phyloP scores from a whole-genome alignment of 2,329 filamentous ascomycete genomes.

The Aspergillus alliaceus region DNA sequence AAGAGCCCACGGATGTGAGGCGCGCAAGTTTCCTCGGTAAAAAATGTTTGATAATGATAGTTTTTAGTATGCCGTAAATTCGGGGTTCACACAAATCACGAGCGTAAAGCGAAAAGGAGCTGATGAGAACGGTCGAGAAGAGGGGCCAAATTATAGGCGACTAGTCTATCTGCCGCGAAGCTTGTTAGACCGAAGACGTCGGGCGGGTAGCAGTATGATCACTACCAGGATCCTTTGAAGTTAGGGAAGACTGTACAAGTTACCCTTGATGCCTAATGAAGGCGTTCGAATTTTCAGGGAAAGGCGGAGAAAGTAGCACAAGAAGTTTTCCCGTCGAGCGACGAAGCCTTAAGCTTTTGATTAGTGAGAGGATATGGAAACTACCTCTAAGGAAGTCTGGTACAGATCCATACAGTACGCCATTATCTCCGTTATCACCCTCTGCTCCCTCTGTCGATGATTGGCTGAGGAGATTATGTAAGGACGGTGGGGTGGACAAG shows the following conservation, averaged over 20 bases:
- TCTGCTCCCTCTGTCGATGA: not conserved
- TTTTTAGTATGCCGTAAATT: not conserved
- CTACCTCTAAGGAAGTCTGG: too few species aligned
- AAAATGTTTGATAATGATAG: not conserved
- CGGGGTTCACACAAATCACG: not conserved
- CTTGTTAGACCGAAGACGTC: not conserved
- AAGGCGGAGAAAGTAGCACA: not conserved
- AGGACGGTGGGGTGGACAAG: not conserved
- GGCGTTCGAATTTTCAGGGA: not conserved
- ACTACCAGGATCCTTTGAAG: not conserved
- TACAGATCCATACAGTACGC: too few species aligned
- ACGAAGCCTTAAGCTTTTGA: not conserved
- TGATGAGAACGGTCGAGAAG: not conserved
- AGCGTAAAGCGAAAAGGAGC: not conserved
- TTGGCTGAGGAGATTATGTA: not conserved
- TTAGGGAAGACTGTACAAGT: not conserved
- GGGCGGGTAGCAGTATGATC: not conserved
- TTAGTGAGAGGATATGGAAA: constrained; percentile 3
- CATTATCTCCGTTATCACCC: constrained; percentile 23
- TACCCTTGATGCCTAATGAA: not conserved
- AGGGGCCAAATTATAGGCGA: not conserved
- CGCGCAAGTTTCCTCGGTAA: not conserved
- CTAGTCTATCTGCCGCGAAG: not conserved
- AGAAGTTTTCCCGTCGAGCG: not conserved
- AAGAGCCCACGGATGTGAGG: not conserved